Evolutionary conservation across 306 rosid genomes (phyloP).

Genomic region (Sechiopsis laciniata): DNA sequence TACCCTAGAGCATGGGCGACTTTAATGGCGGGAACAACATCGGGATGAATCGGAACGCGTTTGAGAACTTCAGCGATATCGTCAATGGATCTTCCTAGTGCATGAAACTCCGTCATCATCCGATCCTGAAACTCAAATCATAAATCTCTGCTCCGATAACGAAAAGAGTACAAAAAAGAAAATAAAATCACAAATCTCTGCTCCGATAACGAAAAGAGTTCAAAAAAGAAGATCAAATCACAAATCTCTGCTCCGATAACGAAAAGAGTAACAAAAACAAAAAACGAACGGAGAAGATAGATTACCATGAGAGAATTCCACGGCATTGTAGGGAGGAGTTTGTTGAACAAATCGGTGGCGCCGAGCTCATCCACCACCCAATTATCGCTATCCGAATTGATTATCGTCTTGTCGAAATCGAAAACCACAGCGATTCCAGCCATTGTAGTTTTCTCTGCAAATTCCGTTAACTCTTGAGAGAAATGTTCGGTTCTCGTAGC

Average conservation of each 20-base stretch:
- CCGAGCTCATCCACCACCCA: constrained; percentile 21
- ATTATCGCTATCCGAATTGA: constrained; percentile 8
- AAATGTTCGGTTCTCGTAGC: background rate
- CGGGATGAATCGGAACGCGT: constrained; percentile 46
- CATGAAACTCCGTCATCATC: constrained; percentile 69
- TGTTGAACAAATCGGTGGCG: constrained; percentile 19
- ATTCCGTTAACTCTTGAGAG: background rate
- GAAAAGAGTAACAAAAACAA: background rate
- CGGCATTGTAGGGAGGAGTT: constrained; percentile 19
- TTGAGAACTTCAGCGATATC: constrained; percentile 46
- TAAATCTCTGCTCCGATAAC: background rate
- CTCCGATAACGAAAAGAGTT: background rate
- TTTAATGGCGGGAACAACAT: constrained; percentile 54
- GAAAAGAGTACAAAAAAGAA: background rate
- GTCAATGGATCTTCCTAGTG: constrained; percentile 43
- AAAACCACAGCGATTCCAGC: constrained; percentile 1
- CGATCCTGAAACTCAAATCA: constrained; percentile 37
- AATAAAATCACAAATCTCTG: background rate
- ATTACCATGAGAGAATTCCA: constrained; percentile 18
- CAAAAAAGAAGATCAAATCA: background rate
- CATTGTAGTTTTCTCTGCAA: background rate
- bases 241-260: background rate
- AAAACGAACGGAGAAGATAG: background rate
- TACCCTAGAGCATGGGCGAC: constrained; percentile 57
- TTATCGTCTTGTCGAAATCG: constrained; percentile 21